Base-by-base conservation (phyloP, 2,329 filamentous ascomycete genomes). In the Colletotrichum somersetense region DNA sequence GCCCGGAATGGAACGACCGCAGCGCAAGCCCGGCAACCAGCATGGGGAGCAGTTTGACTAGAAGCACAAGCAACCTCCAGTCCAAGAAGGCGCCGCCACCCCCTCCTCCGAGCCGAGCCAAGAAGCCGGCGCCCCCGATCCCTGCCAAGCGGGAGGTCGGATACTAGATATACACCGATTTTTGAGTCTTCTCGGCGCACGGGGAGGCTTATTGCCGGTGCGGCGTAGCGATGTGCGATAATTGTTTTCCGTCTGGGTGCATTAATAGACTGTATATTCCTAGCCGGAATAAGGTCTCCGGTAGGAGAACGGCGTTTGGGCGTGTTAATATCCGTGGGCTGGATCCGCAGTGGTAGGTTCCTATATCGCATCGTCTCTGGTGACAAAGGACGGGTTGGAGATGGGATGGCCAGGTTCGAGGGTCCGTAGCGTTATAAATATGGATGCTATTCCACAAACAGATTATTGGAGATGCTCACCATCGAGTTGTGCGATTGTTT, bases 11-110 rank as follows among this genome's bases (percentile, higher is more conserved):
- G 79, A 82, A 81, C 26, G 84, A 87, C 57, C 84, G 85, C 66
- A 86, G 85, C 75, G 81, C 87, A 68, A 89, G 87, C 75, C 88
- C 88, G 0, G 85, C 87, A 2, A 89, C 88, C 1, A 89, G 87
- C 78, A 85, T 87, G 68, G 87, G 85, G 71, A 89, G 87, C 46
- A 89, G 87, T 40, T 76, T 88, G 57, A 88, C 83, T 74, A 82
- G 85, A 57, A 87, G 82, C 66, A 80, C 84, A 48, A 79, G 74
- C 20, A 75, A 67, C 33, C 62, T 74, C 2, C 82, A 70, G 23
- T 66, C 63, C 4, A 80, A 81, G 76, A 85, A 85, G 72, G 83
- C 81, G 0, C 84, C 84, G 5, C 85, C 84, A 10, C 85, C 85
- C 53, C 84, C 84, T 16, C 85, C 85, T 26, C 84, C 84, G 3